Evolutionary conservation across 805 yeast genomes (phyloP).

Genomic region (Isabelozyma gotoi): DNA sequence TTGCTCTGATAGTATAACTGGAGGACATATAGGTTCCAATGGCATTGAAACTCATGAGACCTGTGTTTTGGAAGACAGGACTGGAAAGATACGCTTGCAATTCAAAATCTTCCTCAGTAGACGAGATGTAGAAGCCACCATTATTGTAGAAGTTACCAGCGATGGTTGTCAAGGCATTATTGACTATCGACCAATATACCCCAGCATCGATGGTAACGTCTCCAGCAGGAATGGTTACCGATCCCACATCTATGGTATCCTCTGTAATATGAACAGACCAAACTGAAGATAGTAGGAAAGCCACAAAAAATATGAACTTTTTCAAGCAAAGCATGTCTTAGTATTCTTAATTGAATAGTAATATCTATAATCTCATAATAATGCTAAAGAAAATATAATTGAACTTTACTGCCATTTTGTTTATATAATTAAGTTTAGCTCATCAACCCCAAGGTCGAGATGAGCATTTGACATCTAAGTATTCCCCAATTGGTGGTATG

Average conservation of each 20-base stretch:
- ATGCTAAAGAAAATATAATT: not conserved
- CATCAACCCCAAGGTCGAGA: too few relatives aligned
- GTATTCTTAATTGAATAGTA: not conserved
- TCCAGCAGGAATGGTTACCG: constrained; percentile 17
- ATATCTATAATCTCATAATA: not conserved
- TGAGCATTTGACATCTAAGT: not conserved
- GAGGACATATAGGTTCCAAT: constrained; percentile 14
- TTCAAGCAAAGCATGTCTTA: not conserved
- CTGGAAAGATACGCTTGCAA: constrained; percentile 16
- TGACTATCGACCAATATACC: constrained; percentile 18
- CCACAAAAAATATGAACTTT: too few relatives aligned
- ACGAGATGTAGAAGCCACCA: constrained; percentile 23
- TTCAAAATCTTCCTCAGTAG: constrained; percentile 12
- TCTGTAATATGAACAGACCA: not conserved
- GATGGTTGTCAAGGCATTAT: constrained; percentile 17
- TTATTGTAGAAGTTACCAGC: constrained; percentile 19
- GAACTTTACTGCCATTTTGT: not conserved
- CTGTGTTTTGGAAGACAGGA: constrained; percentile 12
- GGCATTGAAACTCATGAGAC: constrained; percentile 23
- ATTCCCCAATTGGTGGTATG: not conserved
- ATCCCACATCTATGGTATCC: constrained; percentile 17
- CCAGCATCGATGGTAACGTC: constrained; percentile 8
- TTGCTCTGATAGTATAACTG: constrained; percentile 8
- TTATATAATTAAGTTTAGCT: not conserved
- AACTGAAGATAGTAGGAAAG: not conserved